A percentile compares a stretch with the other conserved stretches of the same genome.
These are phyloP conservation scores for Papiliotrema fonsecae DNA, from an alignment of 1,284 basidiomycete genomes.

Conservation along the genomic window DNA sequence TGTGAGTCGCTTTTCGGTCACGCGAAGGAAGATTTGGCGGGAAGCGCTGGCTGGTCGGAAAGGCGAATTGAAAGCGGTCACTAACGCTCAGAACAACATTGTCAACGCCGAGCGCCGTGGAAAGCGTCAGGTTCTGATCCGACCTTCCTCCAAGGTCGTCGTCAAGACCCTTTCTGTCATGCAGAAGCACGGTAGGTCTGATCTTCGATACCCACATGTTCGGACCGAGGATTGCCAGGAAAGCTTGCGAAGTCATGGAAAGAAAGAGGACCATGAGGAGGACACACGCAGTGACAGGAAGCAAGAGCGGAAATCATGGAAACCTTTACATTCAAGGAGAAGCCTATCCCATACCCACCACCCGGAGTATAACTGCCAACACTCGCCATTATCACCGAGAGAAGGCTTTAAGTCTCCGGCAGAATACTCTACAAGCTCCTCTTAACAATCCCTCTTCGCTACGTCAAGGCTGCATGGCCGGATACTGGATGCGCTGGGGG, in stretches of 20 bases:
- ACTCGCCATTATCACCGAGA: constrained; percentile 41
- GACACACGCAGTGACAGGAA: too few species aligned
- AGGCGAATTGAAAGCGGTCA: constrained; percentile 1
- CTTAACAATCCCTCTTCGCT: constrained; percentile 26
- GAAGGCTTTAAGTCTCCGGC: constrained; percentile 51
- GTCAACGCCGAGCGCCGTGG: constrained; percentile 97
- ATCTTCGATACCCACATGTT: neutral
- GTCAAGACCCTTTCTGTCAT: constrained; percentile 94
- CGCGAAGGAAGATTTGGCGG: too few species aligned
- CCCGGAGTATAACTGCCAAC: constrained; percentile 50
- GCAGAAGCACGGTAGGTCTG: constrained; percentile 86
- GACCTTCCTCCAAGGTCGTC: constrained; percentile 92
- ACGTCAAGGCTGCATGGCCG: constrained; percentile 46
- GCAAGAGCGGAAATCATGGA: neutral
- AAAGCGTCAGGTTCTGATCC: constrained; percentile 94
- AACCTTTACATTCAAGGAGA: neutral
- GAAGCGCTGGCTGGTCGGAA: too few species aligned
- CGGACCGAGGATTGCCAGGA: neutral
- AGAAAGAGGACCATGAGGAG: too few species aligned
- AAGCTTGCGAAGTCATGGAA: too few species aligned
- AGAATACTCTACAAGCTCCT: constrained; percentile 22
- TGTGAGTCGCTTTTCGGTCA: constrained; percentile 61
- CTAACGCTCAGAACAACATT: constrained; percentile 70
- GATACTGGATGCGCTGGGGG: constrained; percentile 21
- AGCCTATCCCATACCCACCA: constrained; percentile 1